Evolutionary conservation across 192 early-diverging fungal genomes (phyloP).

Genomic region (Linnemannia elongata): DNA sequence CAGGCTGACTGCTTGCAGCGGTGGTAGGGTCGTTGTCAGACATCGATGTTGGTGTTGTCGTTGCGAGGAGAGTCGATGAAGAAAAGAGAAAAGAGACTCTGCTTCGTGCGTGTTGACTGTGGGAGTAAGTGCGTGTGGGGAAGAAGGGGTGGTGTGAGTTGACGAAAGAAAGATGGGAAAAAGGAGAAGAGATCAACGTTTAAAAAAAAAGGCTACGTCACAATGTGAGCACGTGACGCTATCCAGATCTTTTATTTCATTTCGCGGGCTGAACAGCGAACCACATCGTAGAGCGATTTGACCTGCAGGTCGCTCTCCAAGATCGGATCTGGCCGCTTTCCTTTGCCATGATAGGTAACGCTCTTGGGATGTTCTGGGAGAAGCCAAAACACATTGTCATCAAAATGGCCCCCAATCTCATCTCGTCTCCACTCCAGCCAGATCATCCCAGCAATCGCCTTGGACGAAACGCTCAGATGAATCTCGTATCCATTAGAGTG

Average conservation of each 20-base stretch:
- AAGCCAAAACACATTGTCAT: conserved; percentile 41
- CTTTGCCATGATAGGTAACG: conserved; percentile 14
- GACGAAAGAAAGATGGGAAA: neutral
- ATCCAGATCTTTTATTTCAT: neutral
- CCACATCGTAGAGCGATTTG: conserved; percentile 15
- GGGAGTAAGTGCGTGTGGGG: neutral
- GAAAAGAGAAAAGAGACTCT: neutral
- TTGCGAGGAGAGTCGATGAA: neutral
- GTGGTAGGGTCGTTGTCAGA: neutral
- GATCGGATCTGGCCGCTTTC: neutral
- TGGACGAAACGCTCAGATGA: conserved; percentile 11
- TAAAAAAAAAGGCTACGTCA: neutral
- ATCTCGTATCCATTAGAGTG: neutral
- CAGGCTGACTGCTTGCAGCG: neutral
- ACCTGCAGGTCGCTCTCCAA: conserved; percentile 1
- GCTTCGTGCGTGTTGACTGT: neutral
- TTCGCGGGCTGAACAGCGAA: neutral
- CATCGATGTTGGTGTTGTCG: neutral
- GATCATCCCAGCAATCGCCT: conserved; percentile 24
- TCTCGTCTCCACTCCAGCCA: conserved; percentile 24
- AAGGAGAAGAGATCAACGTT: neutral
- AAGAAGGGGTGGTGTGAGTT: neutral
- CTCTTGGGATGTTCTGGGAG: conserved; percentile 2
- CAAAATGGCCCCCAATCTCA: conserved; percentile 30
- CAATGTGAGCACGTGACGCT: neutral